These are phyloP conservation scores for Prunella vulgaris DNA, from an alignment of 257 asterid species.

Conservation along the genomic window DNA sequence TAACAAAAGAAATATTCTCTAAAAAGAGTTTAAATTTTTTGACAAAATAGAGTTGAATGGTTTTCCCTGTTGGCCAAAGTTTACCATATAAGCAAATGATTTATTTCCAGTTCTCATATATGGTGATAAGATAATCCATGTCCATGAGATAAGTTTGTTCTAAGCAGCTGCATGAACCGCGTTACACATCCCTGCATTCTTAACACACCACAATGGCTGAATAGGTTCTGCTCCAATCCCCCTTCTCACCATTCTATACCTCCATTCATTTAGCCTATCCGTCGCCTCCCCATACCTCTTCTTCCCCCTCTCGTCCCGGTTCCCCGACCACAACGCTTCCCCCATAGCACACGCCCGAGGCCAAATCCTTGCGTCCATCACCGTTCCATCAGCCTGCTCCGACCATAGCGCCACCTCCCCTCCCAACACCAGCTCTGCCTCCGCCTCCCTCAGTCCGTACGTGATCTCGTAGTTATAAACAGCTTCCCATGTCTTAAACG, in stretches of 20 bases:
- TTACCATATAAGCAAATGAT: no score
- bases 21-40: no score
- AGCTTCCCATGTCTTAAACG: constrained; percentile 84
- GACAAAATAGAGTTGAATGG: no score
- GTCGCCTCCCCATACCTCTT: constrained; percentile 80
- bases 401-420: constrained; percentile 94
- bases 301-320: constrained; percentile 52
- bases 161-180: constrained; percentile 28
- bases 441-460: constrained; percentile 43
- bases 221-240: constrained; percentile 88
- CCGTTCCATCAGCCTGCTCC: constrained; percentile 81
- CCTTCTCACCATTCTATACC: constrained; percentile 70
- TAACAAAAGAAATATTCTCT: no score
- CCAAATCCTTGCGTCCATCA: constrained; percentile 79
- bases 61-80: no score
- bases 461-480: constrained; percentile 78
- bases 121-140: no score
- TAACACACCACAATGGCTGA: constrained; percentile 93
- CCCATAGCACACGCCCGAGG: constrained; percentile 84
- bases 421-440: constrained; percentile 65
- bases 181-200: constrained; percentile 85
- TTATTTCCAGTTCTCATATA: no score
- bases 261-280: constrained; percentile 83
- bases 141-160: no score
- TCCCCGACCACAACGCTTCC: constrained; percentile 86